Conservation (phyloP, 2,329 filamentous ascomycete species). For the Aspergillus cejpii region DNA sequence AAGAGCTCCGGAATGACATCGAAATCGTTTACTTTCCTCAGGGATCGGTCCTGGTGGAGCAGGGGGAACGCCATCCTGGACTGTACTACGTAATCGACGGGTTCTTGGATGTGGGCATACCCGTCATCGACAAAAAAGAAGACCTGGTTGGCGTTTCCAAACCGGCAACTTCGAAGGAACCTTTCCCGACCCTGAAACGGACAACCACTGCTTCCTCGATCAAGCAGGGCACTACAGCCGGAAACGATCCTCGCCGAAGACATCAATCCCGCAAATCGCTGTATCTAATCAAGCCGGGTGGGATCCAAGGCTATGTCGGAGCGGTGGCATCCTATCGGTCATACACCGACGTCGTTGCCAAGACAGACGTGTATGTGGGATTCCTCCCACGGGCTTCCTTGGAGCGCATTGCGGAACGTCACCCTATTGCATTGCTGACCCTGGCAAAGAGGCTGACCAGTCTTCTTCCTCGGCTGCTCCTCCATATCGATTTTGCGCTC, state of each 20-base stretch:
- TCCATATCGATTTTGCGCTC: slow-evolving; percentile 95
- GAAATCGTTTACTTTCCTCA: slow-evolving; percentile 98
- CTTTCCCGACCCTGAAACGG: slow-evolving; percentile 42
- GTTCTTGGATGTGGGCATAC: slow-evolving; percentile 89
- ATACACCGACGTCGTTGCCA: slow-evolving; percentile 92
- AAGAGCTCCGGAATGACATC: slow-evolving; percentile 83
- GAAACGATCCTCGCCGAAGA: slow-evolving; percentile 32
- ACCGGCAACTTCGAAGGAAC: slow-evolving; percentile 29
- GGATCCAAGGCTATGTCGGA: slow-evolving; percentile 87
- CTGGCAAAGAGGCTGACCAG: slow-evolving; percentile 93
- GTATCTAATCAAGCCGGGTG: slow-evolving; percentile 88
- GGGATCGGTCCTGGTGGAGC: slow-evolving; percentile 87
- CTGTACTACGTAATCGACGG: slow-evolving; percentile 97
- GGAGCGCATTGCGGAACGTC: slow-evolving; percentile 85
- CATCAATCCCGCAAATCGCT: slow-evolving; percentile 60
- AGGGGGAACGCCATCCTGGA: slow-evolving; percentile 93
- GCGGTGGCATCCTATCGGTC: slow-evolving; percentile 92
- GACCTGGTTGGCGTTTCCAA: slow-evolving; percentile 35
- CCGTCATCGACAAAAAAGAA: slow-evolving; percentile 55
- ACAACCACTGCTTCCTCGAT: slow-evolving; percentile 39
- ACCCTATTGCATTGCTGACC: slow-evolving; percentile 85
- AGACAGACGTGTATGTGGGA: slow-evolving; percentile 96
- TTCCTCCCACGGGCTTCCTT: slow-evolving; percentile 80
- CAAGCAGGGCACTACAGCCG: slow-evolving; percentile 15
- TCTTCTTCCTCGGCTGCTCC: slow-evolving; percentile 76